Percentiles rank a stretch among this genome's conserved stretches.
phyloP scores from a whole-genome alignment of 2,329 filamentous ascomycete genomes.

The Fusarium foetens region DNA sequence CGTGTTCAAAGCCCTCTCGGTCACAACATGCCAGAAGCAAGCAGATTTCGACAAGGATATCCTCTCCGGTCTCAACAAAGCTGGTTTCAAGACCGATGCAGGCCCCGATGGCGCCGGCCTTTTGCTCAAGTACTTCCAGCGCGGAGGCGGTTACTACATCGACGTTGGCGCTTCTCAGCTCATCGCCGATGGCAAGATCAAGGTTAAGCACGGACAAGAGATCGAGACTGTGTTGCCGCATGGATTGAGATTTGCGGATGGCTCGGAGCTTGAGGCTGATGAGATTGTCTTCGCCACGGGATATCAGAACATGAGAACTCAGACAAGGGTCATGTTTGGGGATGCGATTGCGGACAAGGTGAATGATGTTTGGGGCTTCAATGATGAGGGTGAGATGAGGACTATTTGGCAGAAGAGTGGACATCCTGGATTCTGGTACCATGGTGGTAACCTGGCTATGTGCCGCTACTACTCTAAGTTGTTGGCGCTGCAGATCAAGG shows the following conservation, averaged over 20 bases:
- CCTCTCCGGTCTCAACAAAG: conserved; percentile 59
- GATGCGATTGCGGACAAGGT: conserved; percentile 68
- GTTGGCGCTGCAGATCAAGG: conserved; percentile 64
- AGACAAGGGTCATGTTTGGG: conserved; percentile 70
- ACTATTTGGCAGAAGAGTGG: conserved; percentile 69
- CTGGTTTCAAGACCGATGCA: conserved; percentile 69
- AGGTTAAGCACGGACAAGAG: conserved; percentile 68
- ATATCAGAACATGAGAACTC: conserved; percentile 75
- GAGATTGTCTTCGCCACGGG: conserved; percentile 72
- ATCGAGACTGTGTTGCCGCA: conserved; percentile 61
- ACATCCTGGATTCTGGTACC: conserved; percentile 73
- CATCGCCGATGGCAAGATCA: conserved; percentile 72
- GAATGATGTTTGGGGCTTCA: conserved; percentile 70
- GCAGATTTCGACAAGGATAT: conserved; percentile 52
- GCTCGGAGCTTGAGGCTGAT: conserved; percentile 66
- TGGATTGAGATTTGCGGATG: conserved; percentile 63
- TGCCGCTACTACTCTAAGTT: conserved; percentile 69
- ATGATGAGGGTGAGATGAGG: conserved; percentile 65
- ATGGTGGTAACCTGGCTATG: conserved; percentile 71
- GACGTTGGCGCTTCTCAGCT: conserved; percentile 72
- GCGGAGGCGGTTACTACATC: conserved; percentile 76
- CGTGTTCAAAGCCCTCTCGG: conserved; percentile 69
- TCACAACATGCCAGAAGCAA: conserved; percentile 52
- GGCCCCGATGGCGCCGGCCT: conserved; percentile 68
- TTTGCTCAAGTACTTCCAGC: conserved; percentile 70